Conservation (phyloP, 2,329 filamentous ascomycete species). For the Sporothrix phasma region DNA sequence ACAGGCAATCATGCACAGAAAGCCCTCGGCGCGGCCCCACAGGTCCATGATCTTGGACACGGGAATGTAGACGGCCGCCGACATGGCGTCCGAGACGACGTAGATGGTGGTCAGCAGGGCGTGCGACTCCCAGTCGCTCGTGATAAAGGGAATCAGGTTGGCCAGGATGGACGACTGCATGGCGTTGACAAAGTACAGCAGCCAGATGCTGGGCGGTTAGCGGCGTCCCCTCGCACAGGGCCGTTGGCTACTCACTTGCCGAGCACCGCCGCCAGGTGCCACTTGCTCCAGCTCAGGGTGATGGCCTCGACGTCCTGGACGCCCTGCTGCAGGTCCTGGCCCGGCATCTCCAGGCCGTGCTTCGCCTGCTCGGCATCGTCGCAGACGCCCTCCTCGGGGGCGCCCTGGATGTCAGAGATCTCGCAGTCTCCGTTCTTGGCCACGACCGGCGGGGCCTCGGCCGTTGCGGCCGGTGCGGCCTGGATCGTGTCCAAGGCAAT, state of each 20-base stretch:
- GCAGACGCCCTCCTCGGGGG: background rate
- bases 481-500: background rate
- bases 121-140: constrained; percentile 40
- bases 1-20: constrained; percentile 42
- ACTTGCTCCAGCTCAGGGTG: constrained; percentile 4
- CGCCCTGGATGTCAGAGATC: background rate
- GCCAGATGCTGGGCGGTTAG: too few relatives aligned
- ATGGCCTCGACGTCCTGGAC: constrained; percentile 7
- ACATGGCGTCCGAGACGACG: constrained; percentile 45
- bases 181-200: constrained; percentile 32
- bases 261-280: background rate
- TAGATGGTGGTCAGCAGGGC: constrained; percentile 43
- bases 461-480: background rate
- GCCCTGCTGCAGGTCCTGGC: background rate
- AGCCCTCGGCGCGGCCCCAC: constrained; percentile 56
- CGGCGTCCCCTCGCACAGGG: too few relatives aligned
- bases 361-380: background rate
- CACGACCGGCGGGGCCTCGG: background rate
- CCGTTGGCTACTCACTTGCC: background rate
- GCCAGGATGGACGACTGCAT: constrained; percentile 30
- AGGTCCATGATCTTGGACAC: constrained; percentile 60
- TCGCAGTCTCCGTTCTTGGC: background rate
- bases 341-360: background rate
- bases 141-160: constrained; percentile 38
- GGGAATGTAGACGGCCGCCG: constrained; percentile 52